phyloP scores from a whole-genome alignment of 1,284 basidiomycete species.

The Ustilago lituana region DNA sequence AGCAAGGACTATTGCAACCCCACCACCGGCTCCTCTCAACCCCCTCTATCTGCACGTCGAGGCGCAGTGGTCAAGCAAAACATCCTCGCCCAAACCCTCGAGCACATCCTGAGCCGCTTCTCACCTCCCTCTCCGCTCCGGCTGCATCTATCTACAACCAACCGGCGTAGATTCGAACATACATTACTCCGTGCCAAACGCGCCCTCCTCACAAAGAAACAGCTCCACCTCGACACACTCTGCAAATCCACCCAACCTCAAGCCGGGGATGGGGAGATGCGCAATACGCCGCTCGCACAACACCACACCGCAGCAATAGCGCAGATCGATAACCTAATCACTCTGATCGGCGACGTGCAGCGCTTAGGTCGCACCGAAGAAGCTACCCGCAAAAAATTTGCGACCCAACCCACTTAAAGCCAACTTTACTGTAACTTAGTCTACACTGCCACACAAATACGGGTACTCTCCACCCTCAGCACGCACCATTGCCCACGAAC shows the following conservation, averaged over 20 bases:
- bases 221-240: neutral
- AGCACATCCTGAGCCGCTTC: conserved; percentile 19
- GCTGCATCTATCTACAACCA: conserved; percentile 19
- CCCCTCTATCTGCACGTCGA: neutral
- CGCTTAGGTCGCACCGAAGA: conserved; percentile 4
- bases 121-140: neutral
- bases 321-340: conserved; percentile 3
- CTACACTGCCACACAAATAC: neutral
- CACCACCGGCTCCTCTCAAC: neutral
- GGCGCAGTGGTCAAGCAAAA: conserved; percentile 13
- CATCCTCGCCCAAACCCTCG: conserved; percentile 8
- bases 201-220: neutral
- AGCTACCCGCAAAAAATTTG: neutral
- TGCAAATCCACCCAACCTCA: too few species aligned
- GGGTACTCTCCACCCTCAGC: too few species aligned
- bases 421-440: neutral
- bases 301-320: conserved; percentile 5
- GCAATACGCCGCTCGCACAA: too few species aligned
- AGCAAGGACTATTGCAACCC: neutral
- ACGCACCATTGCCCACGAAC: too few species aligned
- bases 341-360: conserved; percentile 4
- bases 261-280: too few species aligned
- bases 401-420: too few species aligned
- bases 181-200: conserved; percentile 14
- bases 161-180: conserved; percentile 19